A percentile compares a stretch with the other conserved stretches of the same genome.
Conservation (phyloP, 805 yeast genomes). For the Brettanomyces bruxellensis region DNA sequence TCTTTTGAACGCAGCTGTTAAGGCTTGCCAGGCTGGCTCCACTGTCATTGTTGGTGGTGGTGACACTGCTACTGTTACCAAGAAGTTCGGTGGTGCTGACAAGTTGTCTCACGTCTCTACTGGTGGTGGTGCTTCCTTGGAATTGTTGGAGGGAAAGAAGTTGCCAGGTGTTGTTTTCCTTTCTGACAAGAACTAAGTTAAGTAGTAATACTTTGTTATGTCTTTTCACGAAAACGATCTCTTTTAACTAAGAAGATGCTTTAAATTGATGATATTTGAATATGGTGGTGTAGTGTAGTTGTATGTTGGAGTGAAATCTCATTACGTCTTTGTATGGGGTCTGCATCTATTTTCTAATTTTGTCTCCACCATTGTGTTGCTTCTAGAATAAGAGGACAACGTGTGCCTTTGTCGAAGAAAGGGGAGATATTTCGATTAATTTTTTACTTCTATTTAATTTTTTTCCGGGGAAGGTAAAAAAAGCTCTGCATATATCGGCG, state of each 20-base stretch:
- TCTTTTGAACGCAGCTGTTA: slow-evolving; percentile 79
- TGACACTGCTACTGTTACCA: slow-evolving; percentile 98
- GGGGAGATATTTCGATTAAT: too few relatives aligned
- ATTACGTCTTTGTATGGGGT: too few relatives aligned
- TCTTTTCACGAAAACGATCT: neutral
- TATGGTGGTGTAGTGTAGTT: neutral
- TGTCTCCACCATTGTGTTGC: too few relatives aligned
- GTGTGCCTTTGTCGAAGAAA: too few relatives aligned
- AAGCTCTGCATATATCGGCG: too few relatives aligned
- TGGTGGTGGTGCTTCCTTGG: slow-evolving; percentile 99
- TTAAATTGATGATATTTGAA: neutral
- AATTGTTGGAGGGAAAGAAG: slow-evolving; percentile 96
- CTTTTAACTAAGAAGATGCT: neutral
- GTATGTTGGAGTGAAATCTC: neutral
- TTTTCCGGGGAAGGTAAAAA: too few relatives aligned
- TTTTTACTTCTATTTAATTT: too few relatives aligned
- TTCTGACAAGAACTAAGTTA: slow-evolving; percentile 44
- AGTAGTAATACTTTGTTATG: slow-evolving; percentile 14
- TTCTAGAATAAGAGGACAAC: too few relatives aligned
- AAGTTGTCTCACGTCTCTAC: slow-evolving; percentile 97
- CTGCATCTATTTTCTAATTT: too few relatives aligned
- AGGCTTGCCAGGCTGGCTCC: slow-evolving; percentile 79
- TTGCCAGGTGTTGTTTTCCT: slow-evolving; percentile 96
- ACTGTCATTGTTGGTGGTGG: slow-evolving; percentile 98
- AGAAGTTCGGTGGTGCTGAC: slow-evolving; percentile 95